A percentile compares a stretch with the other conserved stretches of the same genome.
Evolutionary conservation across 2,329 filamentous ascomycete species (phyloP).

Genomic region (Nectriaceae sp.): DNA sequence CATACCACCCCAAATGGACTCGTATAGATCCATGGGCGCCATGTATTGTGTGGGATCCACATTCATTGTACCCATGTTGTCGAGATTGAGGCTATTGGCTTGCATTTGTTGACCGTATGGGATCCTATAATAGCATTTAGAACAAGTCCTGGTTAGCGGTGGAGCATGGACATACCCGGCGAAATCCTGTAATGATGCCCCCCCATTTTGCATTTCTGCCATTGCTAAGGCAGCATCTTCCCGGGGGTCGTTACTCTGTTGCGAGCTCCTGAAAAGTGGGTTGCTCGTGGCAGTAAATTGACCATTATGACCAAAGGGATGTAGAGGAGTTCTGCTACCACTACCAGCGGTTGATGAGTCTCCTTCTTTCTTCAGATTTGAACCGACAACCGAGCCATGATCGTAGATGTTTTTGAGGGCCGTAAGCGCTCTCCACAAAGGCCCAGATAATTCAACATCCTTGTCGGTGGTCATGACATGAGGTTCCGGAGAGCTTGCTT

Average conservation of each 20-base stretch:
- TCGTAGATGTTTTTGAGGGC: conserved; percentile 68
- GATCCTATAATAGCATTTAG: conserved; percentile 29
- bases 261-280: conserved; percentile 28
- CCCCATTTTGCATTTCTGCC: conserved; percentile 63
- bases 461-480: conserved; percentile 58
- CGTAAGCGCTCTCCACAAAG: conserved; percentile 60
- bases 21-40: conserved; percentile 68
- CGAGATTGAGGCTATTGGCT: conserved; percentile 35
- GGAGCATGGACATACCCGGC: conserved; percentile 34
- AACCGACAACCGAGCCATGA: conserved; percentile 59
- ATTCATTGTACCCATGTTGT: conserved; percentile 51
- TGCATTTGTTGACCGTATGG: conserved; percentile 42
- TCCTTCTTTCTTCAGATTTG: conserved; percentile 51
- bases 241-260: conserved; percentile 49
- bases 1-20: conserved; percentile 69
- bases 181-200: conserved; percentile 49
- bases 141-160: conserved; percentile 1
- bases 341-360: conserved; percentile 48
- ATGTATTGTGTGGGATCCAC: conserved; percentile 61
- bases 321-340: conserved; percentile 46
- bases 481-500: conserved; percentile 54
- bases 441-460: conserved; percentile 63
- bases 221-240: conserved; percentile 65
- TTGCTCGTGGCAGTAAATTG: conserved; percentile 25
- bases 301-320: conserved; percentile 25